Evolutionary conservation across 2,329 filamentous ascomycete species (phyloP).

Genomic region (Tolypocladium album): DNA sequence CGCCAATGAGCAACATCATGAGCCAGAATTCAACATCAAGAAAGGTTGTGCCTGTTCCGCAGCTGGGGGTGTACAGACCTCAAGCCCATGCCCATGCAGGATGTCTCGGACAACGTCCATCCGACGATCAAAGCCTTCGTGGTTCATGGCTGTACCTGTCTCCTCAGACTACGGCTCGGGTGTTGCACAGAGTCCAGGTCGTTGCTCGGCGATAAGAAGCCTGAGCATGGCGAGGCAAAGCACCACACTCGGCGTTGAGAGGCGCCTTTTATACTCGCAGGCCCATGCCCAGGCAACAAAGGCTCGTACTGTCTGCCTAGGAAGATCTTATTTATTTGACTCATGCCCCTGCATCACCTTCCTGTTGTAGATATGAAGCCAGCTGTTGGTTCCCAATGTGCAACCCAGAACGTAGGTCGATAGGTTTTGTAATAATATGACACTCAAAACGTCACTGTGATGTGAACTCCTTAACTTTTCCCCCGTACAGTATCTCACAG

Average conservation of each 20-base stretch:
- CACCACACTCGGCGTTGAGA: not conserved
- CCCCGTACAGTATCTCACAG: not conserved
- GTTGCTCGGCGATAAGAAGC: not conserved
- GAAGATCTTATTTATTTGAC: not conserved
- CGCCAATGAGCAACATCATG: not conserved
- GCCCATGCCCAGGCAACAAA: not conserved
- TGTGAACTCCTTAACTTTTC: not conserved
- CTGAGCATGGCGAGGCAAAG: not conserved
- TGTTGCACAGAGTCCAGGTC: not conserved
- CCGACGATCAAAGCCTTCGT: not conserved
- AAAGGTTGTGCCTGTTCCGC: not conserved
- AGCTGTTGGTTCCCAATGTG: not conserved
- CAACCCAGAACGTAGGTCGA: not conserved
- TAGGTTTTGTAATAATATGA: not conserved
- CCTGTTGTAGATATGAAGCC: not conserved
- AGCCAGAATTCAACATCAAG: not conserved
- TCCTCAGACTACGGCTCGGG: not conserved
- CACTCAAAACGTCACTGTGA: not conserved
- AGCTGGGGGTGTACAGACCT: not conserved
- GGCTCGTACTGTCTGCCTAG: not conserved
- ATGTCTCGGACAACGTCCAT: not conserved
- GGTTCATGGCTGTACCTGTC: not conserved
- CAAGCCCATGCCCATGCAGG: not conserved
- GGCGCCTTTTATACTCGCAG: not conserved
- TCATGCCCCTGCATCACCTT: not conserved